Percentiles rank a stretch among this genome's conserved stretches.
Conservation (phyloP, 306 rosid species). For the Cajanus cajan region DNA sequence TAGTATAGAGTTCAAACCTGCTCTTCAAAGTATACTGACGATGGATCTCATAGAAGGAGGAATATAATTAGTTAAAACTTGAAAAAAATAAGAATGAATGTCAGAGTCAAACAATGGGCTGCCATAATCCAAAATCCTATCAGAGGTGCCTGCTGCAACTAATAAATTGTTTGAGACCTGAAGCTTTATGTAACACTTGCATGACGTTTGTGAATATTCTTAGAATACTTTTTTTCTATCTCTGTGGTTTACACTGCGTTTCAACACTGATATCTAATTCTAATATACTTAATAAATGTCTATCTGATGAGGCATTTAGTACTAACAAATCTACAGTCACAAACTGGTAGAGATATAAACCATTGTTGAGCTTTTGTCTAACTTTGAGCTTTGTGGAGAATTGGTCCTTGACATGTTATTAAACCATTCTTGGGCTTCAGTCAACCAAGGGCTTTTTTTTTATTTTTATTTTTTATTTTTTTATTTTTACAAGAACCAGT, state of each 20-base stretch:
- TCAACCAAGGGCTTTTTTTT: not conserved
- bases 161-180: not conserved
- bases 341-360: not conserved
- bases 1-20: not conserved
- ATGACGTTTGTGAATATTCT: not conserved
- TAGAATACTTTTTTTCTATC: not conserved
- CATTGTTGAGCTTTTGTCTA: not conserved
- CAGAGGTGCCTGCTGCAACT: not conserved
- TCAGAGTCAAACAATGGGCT: not conserved
- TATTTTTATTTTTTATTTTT: too few relatives aligned
- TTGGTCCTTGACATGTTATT: not conserved
- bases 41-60: not conserved
- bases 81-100: not conserved
- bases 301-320: not conserved
- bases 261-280: not conserved
- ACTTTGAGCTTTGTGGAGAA: not conserved
- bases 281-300: not conserved
- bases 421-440: not conserved
- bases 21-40: not conserved
- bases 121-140: not conserved
- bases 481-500: not conserved
- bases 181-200: constrained; percentile 3
- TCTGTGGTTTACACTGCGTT: not conserved
- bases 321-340: not conserved
- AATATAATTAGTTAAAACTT: not conserved